Base-by-base conservation (phyloP, 768 basidiomycete species). In the Cystofilobasidium capitatum region DNA sequence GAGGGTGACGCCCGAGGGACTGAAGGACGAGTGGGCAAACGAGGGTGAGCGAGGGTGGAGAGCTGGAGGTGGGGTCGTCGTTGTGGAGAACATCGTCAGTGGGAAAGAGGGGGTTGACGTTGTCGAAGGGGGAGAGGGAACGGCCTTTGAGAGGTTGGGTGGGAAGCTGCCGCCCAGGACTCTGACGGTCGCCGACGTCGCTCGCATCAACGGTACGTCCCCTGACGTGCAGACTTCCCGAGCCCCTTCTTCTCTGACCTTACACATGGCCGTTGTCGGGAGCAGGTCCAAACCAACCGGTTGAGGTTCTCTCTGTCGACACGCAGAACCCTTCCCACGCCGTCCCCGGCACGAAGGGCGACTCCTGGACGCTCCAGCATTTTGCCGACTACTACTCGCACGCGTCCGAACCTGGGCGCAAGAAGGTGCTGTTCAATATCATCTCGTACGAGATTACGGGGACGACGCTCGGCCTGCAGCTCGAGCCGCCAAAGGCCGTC, bases 391-490 rank as follows among this genome's bases (percentile, higher is more conserved):
- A 94, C 74, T 89, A 86, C 76, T 81, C 84, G 69, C 80, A 83
- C 17, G 85, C 88, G 24, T 81, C 85, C 0, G 79, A 81, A 8
- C n/a, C n/a, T n/a, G n/a, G n/a, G n/a, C 80, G 81, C 37, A 37
- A 59, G 10, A 49, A 49, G 29, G 42, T 88, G 62, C 85, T 96
- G 39, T 84, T 87, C 70, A 99, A 99, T 73, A 91, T 99, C 36
- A 99, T 99, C 64, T 92, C 90, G 2, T 79, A 98, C 59, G 94
- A 99, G 76, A 86, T 98, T 31, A 89, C 89, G 1, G 90, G 89
- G 9, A 91, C 90, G 3, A 79, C 83, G 60, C 81, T 98, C 9
- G 87, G 86, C 12, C 84, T 88, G 71, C 81, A 82, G 75, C 85
- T 99, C 29, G 77, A 85, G 3, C 91, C 92, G 4, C 94, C 94